Evolutionary conservation across 208 protist genomes (phyloP).

Genomic region (Blastocrithidia nonstop): DNA sequence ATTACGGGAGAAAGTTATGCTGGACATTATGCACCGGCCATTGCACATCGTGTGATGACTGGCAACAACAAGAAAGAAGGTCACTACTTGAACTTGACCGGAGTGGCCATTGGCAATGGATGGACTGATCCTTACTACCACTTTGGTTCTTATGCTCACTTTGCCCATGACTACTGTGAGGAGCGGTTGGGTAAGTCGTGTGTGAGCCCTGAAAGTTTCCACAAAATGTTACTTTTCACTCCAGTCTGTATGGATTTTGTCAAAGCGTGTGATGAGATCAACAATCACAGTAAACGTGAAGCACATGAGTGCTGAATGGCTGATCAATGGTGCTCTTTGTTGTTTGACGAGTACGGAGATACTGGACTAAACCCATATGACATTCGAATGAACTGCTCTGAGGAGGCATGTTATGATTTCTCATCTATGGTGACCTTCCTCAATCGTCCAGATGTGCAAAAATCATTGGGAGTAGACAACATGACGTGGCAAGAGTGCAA

Average conservation of each 20-base stretch:
- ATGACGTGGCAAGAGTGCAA: slow-evolving; percentile 44
- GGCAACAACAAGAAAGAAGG: no score
- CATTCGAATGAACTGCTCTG: slow-evolving; percentile 27
- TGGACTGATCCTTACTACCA: slow-evolving; percentile 67
- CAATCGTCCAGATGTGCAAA: slow-evolving; percentile 13
- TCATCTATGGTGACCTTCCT: slow-evolving; percentile 23
- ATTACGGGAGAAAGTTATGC: slow-evolving; percentile 71
- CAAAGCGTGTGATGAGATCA: slow-evolving; percentile 2
- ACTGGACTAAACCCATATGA: slow-evolving; percentile 64
- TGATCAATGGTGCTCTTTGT: no score
- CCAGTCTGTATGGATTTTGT: neutral
- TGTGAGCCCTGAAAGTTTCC: slow-evolving; percentile 18
- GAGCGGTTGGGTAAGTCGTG: slow-evolving; percentile 19
- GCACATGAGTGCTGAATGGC: no score
- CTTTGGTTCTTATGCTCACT: slow-evolving; percentile 41
- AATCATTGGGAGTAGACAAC: slow-evolving; percentile 31
- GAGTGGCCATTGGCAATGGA: slow-evolving; percentile 74
- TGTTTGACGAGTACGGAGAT: slow-evolving; percentile 8
- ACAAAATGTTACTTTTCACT: slow-evolving; percentile 8
- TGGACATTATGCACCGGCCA: slow-evolving; percentile 54
- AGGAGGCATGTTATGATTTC: slow-evolving; percentile 68
- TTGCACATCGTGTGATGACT: slow-evolving; percentile 20
- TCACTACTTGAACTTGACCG: slow-evolving; percentile 24
- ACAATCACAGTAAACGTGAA: no score
- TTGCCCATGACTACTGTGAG: slow-evolving; percentile 48